Percentiles rank a stretch among this genome's conserved stretches.
Evolutionary conservation across 495 filamentous ascomycete species (phyloP).

Genomic region (Penicillium angulare): DNA sequence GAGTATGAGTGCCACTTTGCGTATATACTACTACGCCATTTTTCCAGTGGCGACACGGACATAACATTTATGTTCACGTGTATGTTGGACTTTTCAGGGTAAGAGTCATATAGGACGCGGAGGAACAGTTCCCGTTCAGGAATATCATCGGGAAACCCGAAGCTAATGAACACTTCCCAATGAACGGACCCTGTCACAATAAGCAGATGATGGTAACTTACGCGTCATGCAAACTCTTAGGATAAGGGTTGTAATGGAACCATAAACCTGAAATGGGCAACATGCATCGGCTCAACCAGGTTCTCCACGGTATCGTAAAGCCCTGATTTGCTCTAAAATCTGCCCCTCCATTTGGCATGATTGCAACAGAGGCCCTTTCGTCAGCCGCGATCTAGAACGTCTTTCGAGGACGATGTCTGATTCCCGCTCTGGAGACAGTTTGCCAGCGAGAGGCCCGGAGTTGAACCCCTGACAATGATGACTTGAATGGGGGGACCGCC

Average conservation of each 20-base stretch:
- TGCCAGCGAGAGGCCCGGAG: constrained; percentile 49
- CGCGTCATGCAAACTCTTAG: neutral
- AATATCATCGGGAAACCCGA: neutral
- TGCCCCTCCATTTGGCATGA: neutral
- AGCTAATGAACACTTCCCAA: neutral
- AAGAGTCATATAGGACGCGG: neutral
- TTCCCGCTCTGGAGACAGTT: constrained; percentile 39
- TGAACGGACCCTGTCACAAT: neutral
- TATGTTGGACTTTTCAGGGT: neutral
- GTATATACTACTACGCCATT: constrained; percentile 2
- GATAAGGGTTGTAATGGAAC: neutral
- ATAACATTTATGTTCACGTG: neutral
- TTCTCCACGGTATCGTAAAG: neutral
- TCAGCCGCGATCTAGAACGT: neutral
- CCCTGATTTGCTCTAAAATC: neutral
- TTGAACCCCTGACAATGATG: constrained; percentile 53
- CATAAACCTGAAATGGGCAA: neutral
- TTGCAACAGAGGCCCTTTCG: neutral
- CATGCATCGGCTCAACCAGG: neutral
- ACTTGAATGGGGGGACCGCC: constrained; percentile 17
- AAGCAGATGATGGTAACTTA: neutral
- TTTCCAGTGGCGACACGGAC: neutral
- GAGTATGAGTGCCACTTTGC: constrained; percentile 29
- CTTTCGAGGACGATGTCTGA: constrained; percentile 19
- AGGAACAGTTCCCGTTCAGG: neutral